Conservation (phyloP, 2,329 filamentous ascomycete species). For the Cadophora sp. region DNA sequence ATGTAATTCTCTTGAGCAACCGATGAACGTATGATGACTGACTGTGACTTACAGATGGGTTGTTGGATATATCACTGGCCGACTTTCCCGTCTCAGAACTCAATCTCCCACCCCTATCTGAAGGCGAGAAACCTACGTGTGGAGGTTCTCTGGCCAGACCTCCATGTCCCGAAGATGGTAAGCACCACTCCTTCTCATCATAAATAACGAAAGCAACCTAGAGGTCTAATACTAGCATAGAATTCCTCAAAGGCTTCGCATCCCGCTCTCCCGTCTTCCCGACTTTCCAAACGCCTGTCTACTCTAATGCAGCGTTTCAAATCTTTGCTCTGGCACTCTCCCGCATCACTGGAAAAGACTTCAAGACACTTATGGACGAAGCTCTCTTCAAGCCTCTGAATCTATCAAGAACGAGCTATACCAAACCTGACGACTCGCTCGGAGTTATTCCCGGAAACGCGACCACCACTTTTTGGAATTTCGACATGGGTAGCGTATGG, state of each 20-base stretch:
- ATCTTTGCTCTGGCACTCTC: constrained; percentile 49
- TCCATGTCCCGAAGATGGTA: constrained; percentile 3
- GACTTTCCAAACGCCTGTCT: constrained; percentile 44
- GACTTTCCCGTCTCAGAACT: constrained; percentile 14
- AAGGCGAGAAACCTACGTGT: constrained; percentile 7
- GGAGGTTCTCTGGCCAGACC: background rate
- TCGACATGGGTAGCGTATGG: constrained; percentile 8
- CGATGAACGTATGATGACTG: background rate
- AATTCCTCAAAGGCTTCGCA: constrained; percentile 33
- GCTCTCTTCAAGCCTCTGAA: constrained; percentile 3
- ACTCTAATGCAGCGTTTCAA: constrained; percentile 48
- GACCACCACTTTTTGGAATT: constrained; percentile 11
- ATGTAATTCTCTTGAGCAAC: constrained; percentile 15
- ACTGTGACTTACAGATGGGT: background rate
- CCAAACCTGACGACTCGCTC: background rate
- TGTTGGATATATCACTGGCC: constrained; percentile 3
- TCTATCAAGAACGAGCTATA: constrained; percentile 3
- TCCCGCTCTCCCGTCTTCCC: constrained; percentile 45
- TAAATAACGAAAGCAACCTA: no score
- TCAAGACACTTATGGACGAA: constrained; percentile 39
- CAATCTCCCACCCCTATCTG: constrained; percentile 9
- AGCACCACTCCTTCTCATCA: background rate
- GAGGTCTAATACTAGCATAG: background rate
- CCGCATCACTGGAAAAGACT: constrained; percentile 46
- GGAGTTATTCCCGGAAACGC: constrained; percentile 18